These are phyloP conservation scores for Lactarius sanguifluus DNA, from an alignment of 768 basidiomycete genomes.

Conservation along the genomic window DNA sequence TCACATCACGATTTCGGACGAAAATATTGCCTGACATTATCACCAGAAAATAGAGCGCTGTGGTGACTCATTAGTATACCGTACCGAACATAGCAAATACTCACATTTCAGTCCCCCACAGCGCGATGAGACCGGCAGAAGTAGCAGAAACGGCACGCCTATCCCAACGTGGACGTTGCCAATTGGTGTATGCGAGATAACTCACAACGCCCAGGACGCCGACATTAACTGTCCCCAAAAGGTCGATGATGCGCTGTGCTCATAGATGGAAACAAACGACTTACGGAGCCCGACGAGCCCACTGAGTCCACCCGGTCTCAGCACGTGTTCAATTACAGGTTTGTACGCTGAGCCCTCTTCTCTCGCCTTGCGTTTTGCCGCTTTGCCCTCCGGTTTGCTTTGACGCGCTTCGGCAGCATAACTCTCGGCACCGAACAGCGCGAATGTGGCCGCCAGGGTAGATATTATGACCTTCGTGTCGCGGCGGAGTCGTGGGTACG, in stretches of 20 bases:
- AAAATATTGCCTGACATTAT: background rate
- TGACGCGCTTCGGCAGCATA: slow-evolving; percentile 60
- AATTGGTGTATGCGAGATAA: slow-evolving; percentile 63
- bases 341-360: slow-evolving; percentile 49
- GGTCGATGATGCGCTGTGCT: background rate
- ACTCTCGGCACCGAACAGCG: slow-evolving; percentile 62
- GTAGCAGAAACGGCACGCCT: slow-evolving; percentile 56
- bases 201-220: slow-evolving; percentile 62
- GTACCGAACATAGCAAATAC: slow-evolving; percentile 29
- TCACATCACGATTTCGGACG: background rate
- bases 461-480: slow-evolving; percentile 55
- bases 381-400: slow-evolving; percentile 56
- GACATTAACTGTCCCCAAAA: slow-evolving; percentile 52
- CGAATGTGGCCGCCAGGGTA: slow-evolving; percentile 53
- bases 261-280: slow-evolving; percentile 30
- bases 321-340: slow-evolving; percentile 55
- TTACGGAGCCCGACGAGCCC: slow-evolving; percentile 61
- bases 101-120: slow-evolving; percentile 71
- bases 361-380: slow-evolving; percentile 55
- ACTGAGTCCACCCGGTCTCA: slow-evolving; percentile 65
- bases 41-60: background rate
- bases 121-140: slow-evolving; percentile 54
- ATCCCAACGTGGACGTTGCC: slow-evolving; percentile 67
- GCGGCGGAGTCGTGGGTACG: slow-evolving; percentile 55
- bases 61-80: background rate